A percentile compares a stretch with the other conserved stretches of the same genome.
Conservation (phyloP, 257 asterid genomes). For the Solanum lignicaule region DNA sequence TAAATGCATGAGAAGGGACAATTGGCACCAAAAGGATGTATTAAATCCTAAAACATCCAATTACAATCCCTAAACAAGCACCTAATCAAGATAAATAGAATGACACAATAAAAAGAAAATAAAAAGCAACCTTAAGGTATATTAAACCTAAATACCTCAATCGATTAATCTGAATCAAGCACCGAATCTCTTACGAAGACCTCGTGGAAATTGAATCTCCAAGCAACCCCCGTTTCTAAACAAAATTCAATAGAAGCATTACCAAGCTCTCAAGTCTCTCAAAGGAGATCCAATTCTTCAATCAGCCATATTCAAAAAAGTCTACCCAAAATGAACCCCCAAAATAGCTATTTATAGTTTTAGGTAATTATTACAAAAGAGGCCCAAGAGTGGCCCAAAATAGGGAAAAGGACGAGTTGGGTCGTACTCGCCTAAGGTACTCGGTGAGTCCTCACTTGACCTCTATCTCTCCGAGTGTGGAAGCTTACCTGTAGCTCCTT, state of each 20-base stretch:
- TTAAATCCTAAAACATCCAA: too few species aligned
- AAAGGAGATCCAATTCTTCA: too few species aligned
- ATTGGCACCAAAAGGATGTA: too few species aligned
- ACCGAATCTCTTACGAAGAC: not conserved
- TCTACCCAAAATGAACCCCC: not conserved
- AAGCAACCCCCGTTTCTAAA: not conserved
- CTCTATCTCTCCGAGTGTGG: too few species aligned
- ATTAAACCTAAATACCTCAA: not conserved
- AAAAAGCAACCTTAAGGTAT: not conserved
- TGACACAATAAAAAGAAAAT: not conserved
- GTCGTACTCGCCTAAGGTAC: not conserved
- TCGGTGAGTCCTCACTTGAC: too few species aligned
- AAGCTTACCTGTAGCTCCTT: too few species aligned
- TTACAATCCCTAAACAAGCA: too few species aligned
- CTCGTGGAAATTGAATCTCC: not conserved
- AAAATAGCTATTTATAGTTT: too few species aligned
- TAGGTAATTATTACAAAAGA: not conserved
- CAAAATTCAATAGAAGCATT: too few species aligned
- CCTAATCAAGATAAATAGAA: too few species aligned
- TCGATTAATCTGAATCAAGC: not conserved
- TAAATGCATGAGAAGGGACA: too few species aligned
- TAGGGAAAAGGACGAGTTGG: not conserved
- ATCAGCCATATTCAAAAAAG: too few species aligned
- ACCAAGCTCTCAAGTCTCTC: not conserved
- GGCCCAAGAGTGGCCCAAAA: not conserved